Evolutionary conservation across 73 alveolate species (phyloP), one percentile per base, ranked within the genome.

Genomic region (Diophrys sp.): DNA sequence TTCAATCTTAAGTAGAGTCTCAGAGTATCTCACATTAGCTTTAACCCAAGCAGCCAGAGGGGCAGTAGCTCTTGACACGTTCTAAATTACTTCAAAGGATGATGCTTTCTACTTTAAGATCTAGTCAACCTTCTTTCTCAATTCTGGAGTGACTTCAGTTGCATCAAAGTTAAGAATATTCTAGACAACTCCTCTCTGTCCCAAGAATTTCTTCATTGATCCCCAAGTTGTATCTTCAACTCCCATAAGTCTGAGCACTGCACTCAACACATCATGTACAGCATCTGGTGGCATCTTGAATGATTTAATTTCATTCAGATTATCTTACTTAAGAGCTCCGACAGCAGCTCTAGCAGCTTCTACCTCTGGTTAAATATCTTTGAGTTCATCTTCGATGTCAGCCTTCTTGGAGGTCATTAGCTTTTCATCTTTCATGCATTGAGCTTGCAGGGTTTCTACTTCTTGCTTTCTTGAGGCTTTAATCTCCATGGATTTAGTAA

Each of bases 21-120:
- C 98, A 79, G 98, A 92, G 94, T 91, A 98, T 73, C 89, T 91
- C 18, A 98, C 93, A 26, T 94, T 92, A 18, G 99, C 99, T 81
- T 92, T 96, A 28, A 97, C 99, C 99, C 99, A 98, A 74, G 97
- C 98, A 62, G 99, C 99, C 79, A 96, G 80, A 2, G 98, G 98
- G 14, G 98, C 98, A 27, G 98, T 96, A n/a, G 99, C 98, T 62
- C 89, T 85, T 14, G 98, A 89, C 31, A 93, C 97, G 11, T 95
- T 83, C 33, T 82, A 73, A 57, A 95, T 94, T 33, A 89, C 95
- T 55, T 93, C 98, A 73, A 96, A 96, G 66, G 89, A 75, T 29
- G 53, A 26, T 54, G 93, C 91, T 69, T 94, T 95, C 70, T 94
- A 90, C 25, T 72, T 71, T 25, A 96, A 72, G 0, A 92, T 82